phyloP scores from a whole-genome alignment of 1,284 basidiomycete genomes.

The Serendipita sp. region DNA sequence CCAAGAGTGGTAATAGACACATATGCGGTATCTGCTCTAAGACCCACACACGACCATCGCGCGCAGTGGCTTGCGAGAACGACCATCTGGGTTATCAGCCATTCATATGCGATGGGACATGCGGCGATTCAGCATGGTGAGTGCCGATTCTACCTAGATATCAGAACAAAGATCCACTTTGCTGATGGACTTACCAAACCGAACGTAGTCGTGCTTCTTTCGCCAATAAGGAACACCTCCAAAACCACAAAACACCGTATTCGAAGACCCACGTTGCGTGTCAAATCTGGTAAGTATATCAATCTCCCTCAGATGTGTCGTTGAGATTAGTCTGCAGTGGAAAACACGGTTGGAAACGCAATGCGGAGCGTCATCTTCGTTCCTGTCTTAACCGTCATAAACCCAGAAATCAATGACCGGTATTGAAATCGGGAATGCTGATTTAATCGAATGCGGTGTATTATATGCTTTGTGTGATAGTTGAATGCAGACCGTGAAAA shows the following conservation, averaged over 20 bases:
- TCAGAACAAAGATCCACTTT: background rate
- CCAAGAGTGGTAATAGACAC: background rate
- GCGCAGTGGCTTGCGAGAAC: background rate
- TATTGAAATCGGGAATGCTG: too few relatives aligned
- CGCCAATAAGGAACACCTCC: background rate
- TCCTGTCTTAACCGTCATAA: background rate
- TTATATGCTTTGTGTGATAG: too few relatives aligned
- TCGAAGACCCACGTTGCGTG: background rate
- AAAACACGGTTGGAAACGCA: background rate
- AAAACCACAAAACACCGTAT: background rate
- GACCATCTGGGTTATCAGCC: background rate
- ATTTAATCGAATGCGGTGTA: too few relatives aligned
- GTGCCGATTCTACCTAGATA: background rate
- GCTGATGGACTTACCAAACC: background rate
- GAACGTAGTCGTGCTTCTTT: background rate
- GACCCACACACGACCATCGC: background rate
- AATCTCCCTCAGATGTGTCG: background rate
- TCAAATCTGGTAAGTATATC: background rate
- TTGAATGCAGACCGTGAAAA: too few relatives aligned
- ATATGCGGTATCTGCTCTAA: background rate
- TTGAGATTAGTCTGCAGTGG: background rate
- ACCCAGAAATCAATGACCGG: too few relatives aligned
- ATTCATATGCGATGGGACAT: background rate
- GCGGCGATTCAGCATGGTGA: background rate
- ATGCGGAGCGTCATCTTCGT: background rate